phyloP scores from a whole-genome alignment of 164 flowering plant species.

The Santalum album region DNA sequence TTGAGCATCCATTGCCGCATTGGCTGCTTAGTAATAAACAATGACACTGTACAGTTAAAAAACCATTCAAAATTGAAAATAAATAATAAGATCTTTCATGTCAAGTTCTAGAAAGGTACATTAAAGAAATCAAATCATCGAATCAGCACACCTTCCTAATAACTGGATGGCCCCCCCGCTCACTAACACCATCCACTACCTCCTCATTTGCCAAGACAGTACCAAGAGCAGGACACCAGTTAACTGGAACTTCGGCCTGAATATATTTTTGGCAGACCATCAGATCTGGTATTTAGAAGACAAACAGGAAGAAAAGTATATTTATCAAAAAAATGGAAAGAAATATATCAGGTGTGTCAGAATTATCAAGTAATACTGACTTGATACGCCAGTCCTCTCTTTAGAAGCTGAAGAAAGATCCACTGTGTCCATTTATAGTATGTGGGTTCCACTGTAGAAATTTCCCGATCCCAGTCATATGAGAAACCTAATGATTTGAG shows the following conservation, averaged over 20 bases:
- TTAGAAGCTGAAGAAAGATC: conserved; percentile 88
- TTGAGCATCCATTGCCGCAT: conserved; percentile 99
- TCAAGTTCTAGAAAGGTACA: background rate
- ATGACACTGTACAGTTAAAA: conserved; percentile 49
- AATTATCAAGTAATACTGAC: conserved; percentile 19
- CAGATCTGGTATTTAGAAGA: background rate
- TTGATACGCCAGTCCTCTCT: conserved; percentile 96
- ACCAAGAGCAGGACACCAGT: conserved; percentile 99
- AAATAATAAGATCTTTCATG: conserved; percentile 3
- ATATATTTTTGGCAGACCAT: conserved; percentile 9
- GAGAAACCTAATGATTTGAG: conserved; percentile 94
- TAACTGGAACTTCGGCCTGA: conserved; percentile 96
- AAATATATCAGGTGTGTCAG: conserved; percentile 1
- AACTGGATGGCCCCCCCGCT: conserved; percentile 96
- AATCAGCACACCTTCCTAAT: conserved; percentile 64
- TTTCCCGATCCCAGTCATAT: conserved; percentile 98
- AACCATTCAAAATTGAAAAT: conserved; percentile 25
- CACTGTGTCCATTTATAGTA: conserved; percentile 98
- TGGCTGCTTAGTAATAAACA: conserved; percentile 81
- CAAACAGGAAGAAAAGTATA: background rate
- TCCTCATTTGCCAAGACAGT: conserved; percentile 98
- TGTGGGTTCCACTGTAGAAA: conserved; percentile 86
- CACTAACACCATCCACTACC: conserved; percentile 93
- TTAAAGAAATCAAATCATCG: background rate
- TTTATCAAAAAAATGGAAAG: too few relatives aligned